Evolutionary conservation across 2,329 filamentous ascomycete genomes (phyloP), one percentile per base, ranked within the genome.

Genomic region (Fusarium sp.): DNA sequence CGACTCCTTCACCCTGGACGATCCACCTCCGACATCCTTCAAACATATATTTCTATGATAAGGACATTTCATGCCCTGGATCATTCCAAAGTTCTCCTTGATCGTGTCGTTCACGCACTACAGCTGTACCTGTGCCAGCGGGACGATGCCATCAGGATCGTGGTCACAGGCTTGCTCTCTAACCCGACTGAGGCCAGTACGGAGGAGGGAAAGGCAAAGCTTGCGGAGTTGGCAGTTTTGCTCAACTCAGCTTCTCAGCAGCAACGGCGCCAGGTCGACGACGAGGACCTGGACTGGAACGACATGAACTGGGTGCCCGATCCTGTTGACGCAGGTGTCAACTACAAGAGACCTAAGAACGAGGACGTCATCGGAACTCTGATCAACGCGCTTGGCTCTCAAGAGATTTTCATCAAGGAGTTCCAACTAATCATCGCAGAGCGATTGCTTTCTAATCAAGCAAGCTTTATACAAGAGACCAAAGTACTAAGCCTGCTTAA

Each of bases 241-340:
- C 87, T 95, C 54, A 87, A 89, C 41, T 89, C 91, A 69, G 86
- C 89, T 0, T 83, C 88, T 15, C 87, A 90, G 68, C 85, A 87
- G 65, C 83, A 86, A 20, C 84, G 85, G 14, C 83, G 83, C 41
- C 86, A 87, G 26, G 82, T 85, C 14, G 88, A 91, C 31, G 90
- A 91, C 70, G 91, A 92, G 63, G 93, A 94, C 58, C 86, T 96
- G 22, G 93, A 97, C 80, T 98, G 93, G 92, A 89, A 94, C 78
- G 95, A 99, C 80, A 93, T 97, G 91, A 89, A 91, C 14, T 99
- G 96, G 96, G 87, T 94, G 39, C 96, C 96, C 3, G 93, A 97
- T 77, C 96, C 96, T 0, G 91, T 97, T 42, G 96, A 99, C 79
- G 96, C 96, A 4, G 95, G 94, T 15, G 92, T 94, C 53, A 94